These are phyloP conservation scores for Orbilia brochopaga DNA, from an alignment of 2,329 filamentous ascomycete species.

Conservation along the genomic window DNA sequence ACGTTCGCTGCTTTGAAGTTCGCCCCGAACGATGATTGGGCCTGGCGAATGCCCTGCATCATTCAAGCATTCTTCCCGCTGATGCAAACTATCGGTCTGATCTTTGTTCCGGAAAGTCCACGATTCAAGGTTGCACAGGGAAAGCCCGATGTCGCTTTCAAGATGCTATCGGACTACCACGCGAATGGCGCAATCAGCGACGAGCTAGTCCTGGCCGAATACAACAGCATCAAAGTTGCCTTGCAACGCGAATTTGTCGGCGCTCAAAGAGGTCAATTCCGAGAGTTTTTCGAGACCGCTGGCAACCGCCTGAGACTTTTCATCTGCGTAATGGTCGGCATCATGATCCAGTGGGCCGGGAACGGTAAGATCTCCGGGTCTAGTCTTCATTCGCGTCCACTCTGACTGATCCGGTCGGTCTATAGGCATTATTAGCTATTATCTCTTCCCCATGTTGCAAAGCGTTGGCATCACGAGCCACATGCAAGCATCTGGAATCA, in stretches of 20 bases:
- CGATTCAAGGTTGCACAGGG: constrained; percentile 8
- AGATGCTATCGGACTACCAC: constrained; percentile 19
- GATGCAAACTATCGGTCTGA: neutral
- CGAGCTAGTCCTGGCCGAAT: constrained; percentile 8
- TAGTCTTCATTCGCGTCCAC: neutral
- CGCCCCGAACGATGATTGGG: constrained; percentile 1
- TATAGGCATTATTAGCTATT: constrained; percentile 26
- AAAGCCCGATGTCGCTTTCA: neutral
- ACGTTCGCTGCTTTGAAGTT: neutral
- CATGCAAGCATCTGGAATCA: neutral
- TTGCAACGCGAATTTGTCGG: neutral
- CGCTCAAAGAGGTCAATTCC: neutral
- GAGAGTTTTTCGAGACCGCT: neutral
- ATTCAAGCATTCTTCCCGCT: constrained; percentile 18
- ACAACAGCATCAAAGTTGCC: neutral
- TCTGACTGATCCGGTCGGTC: neutral
- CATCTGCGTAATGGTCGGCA: constrained; percentile 14
- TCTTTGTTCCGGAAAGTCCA: constrained; percentile 20
- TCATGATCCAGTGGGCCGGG: constrained; percentile 32
- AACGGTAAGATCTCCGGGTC: constrained; percentile 19
- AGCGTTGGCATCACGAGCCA: constrained; percentile 4
- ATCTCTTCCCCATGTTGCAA: constrained; percentile 19
- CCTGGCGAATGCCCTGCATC: constrained; percentile 28
- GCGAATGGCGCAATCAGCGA: neutral
- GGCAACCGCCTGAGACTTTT: neutral